These are phyloP conservation scores for Candida takata DNA, from an alignment of 805 yeast species.

Conservation along the genomic window DNA sequence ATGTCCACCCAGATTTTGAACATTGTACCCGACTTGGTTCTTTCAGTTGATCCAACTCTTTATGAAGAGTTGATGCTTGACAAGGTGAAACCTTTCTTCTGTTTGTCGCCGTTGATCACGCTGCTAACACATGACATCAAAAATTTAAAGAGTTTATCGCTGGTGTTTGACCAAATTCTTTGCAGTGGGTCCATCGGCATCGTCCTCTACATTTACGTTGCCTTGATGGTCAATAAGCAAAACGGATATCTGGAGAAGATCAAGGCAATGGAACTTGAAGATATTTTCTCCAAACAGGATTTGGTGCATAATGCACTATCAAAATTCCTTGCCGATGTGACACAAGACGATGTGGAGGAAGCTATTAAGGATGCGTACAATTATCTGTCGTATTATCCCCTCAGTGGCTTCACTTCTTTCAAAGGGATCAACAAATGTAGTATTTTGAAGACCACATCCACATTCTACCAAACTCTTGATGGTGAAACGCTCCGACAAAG, in stretches of 20 bases:
- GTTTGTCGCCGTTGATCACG: constrained; percentile 73
- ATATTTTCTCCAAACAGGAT: constrained; percentile 29
- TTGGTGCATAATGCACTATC: constrained; percentile 34
- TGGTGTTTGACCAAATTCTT: constrained; percentile 65
- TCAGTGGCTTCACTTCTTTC: constrained; percentile 4
- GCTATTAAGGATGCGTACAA: constrained; percentile 21
- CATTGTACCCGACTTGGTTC: constrained; percentile 58
- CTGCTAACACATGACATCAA: constrained; percentile 66
- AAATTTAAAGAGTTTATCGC: constrained; percentile 40
- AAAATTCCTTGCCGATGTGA: constrained; percentile 20
- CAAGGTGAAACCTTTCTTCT: constrained; percentile 53
- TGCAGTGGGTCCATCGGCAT: constrained; percentile 47
- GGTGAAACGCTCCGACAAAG: not conserved
- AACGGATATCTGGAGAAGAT: constrained; percentile 32
- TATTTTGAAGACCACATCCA: constrained; percentile 22
- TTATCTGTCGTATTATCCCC: constrained; percentile 3
- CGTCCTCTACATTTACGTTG: constrained; percentile 54
- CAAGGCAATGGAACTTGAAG: constrained; percentile 23
- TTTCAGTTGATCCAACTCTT: constrained; percentile 38
- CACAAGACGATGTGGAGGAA: constrained; percentile 21
- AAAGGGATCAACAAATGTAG: constrained; percentile 21
- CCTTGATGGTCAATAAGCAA: constrained; percentile 42
- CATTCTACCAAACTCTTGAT: not conserved
- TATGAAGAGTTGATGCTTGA: constrained; percentile 28
- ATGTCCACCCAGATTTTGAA: constrained; percentile 59